Evolutionary conservation across 768 basidiomycete species (phyloP).

Genomic region (Leccinum arenicola): DNA sequence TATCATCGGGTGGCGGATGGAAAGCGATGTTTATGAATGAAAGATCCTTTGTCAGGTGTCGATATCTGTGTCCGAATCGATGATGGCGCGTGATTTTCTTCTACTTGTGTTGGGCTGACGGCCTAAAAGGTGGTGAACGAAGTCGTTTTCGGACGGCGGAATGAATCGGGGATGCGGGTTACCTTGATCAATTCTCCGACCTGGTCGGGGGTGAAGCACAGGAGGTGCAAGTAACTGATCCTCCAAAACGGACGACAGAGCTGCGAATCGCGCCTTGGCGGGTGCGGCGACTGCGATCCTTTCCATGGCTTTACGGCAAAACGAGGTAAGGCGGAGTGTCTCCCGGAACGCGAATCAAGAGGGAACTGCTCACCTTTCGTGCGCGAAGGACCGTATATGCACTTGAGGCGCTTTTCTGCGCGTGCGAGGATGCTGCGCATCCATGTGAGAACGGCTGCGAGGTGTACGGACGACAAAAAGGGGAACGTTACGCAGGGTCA

Average conservation of each 20-base stretch:
- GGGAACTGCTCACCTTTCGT: conserved; percentile 11
- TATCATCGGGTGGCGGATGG: not conserved
- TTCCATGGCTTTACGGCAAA: conserved; percentile 11
- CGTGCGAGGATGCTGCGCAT: conserved; percentile 21
- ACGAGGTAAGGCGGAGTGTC: conserved; percentile 1
- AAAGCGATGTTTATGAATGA: conserved; percentile 7
- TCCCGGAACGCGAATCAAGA: not conserved
- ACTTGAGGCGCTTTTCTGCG: conserved; percentile 28
- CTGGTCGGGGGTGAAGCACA: conserved; percentile 8
- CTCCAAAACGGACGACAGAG: conserved; percentile 2
- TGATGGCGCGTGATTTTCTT: conserved; percentile 2
- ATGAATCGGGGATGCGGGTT: conserved; percentile 2
- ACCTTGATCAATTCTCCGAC: conserved; percentile 12
- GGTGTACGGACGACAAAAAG: not conserved
- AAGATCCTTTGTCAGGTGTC: conserved; percentile 5
- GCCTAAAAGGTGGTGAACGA: not conserved
- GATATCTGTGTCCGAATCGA: conserved; percentile 9
- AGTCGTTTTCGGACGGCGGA: not conserved
- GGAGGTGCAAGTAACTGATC: conserved; percentile 18
- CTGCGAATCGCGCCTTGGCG: conserved; percentile 16
- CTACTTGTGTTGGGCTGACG: not conserved
- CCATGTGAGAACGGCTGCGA: conserved; percentile 1
- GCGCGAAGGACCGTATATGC: conserved; percentile 27
- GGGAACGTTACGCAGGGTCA: conserved; percentile 21
- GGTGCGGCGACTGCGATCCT: conserved; percentile 13